These are phyloP conservation scores for Picochlorum sp. DNA, from an alignment of 139 green algal species.

Conservation along the genomic window DNA sequence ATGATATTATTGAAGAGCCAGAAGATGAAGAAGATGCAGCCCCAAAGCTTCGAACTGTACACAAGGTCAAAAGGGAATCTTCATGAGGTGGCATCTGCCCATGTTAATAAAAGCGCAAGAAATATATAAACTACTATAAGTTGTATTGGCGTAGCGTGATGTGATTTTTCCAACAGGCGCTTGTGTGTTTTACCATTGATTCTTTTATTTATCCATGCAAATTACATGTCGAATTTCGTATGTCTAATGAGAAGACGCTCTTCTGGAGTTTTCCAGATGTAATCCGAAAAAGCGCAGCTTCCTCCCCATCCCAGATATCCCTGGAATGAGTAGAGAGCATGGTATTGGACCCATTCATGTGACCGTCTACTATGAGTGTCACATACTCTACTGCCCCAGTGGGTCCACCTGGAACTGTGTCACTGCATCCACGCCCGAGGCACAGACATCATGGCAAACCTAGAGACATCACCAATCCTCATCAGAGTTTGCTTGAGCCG, in stretches of 20 bases:
- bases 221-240: no score
- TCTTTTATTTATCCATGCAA: no score
- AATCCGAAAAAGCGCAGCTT: background rate
- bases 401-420: background rate
- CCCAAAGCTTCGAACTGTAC: background rate
- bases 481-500: slow-evolving; percentile 7
- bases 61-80: no score
- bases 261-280: no score
- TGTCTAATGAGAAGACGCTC: no score
- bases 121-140: no score
- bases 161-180: no score
- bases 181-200: no score
- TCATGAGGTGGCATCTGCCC: no score
- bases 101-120: no score
- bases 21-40: background rate
- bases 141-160: no score
- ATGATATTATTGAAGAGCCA: background rate
- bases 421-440: background rate
- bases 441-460: no score
- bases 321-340: slow-evolving; percentile 1
- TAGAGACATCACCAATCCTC: background rate
- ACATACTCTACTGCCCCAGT: slow-evolving; percentile 6
- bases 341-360: slow-evolving; percentile 8
- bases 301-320: background rate
- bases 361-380: background rate